Evolutionary conservation across 1,139 yeast species (phyloP).

Genomic region (Yamadazyma epiphylla): DNA sequence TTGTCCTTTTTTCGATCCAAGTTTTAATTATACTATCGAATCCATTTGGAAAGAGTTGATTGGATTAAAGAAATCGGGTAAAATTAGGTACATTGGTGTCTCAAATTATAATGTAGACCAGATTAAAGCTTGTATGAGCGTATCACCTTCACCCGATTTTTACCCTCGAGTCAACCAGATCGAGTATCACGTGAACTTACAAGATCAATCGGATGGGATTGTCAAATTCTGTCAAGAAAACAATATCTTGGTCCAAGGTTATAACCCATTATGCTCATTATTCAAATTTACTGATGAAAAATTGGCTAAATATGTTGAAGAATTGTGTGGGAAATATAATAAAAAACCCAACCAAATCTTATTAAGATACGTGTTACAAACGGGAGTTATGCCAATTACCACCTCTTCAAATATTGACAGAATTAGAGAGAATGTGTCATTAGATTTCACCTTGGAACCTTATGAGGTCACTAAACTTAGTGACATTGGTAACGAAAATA

Average conservation of each 20-base stretch:
- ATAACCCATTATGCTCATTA: conserved; percentile 37
- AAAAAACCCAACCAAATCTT: conserved; percentile 60
- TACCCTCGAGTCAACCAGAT: conserved; percentile 37
- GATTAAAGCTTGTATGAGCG: conserved; percentile 40
- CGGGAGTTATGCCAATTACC: conserved; percentile 65
- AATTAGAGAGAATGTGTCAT: conserved; percentile 49
- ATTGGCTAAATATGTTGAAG: conserved; percentile 20
- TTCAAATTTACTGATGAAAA: conserved; percentile 23
- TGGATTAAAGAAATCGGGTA: conserved; percentile 35
- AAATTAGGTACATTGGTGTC: conserved; percentile 39
- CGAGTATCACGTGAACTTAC: conserved; percentile 40
- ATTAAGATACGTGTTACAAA: conserved; percentile 64
- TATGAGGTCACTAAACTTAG: conserved; percentile 23
- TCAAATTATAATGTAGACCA: conserved; percentile 33
- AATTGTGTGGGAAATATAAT: conserved; percentile 42
- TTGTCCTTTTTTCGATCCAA: conserved; percentile 56
- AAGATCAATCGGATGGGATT: conserved; percentile 31
- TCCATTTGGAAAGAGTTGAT: conserved; percentile 37
- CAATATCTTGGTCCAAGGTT: conserved; percentile 34
- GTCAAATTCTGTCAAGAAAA: conserved; percentile 22
- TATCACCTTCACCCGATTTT: conserved; percentile 16
- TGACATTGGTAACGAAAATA: conserved; percentile 19
- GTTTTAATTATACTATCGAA: conserved; percentile 25
- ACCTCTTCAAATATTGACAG: conserved; percentile 62
- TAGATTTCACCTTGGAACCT: conserved; percentile 38